phyloP scores from a whole-genome alignment of 257 asterid genomes.

The Mitragyna speciosa region DNA sequence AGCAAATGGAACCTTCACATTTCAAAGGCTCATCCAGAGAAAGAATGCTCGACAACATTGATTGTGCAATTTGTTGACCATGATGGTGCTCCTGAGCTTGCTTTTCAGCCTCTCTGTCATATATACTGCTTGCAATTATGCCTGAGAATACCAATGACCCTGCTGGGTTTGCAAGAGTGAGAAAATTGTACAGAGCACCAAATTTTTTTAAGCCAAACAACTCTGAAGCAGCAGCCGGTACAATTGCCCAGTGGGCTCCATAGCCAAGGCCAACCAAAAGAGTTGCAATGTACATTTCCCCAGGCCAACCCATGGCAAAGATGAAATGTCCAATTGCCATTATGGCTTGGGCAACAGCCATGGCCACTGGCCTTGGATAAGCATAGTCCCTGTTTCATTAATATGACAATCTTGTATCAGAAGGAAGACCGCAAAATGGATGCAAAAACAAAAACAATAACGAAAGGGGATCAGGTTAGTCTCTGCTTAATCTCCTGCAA shows the following conservation, averaged over 20 bases:
- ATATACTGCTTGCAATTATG: slow-evolving; percentile 47
- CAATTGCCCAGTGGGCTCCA: slow-evolving; percentile 97
- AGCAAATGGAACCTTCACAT: slow-evolving; percentile 77
- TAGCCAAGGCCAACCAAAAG: slow-evolving; percentile 93
- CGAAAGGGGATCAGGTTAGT: not conserved
- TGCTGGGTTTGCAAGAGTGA: slow-evolving; percentile 51
- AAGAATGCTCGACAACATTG: slow-evolving; percentile 45
- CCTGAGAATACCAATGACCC: slow-evolving; percentile 56
- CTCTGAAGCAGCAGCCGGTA: slow-evolving; percentile 91
- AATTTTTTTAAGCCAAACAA: slow-evolving; percentile 85
- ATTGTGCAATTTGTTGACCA: slow-evolving; percentile 24
- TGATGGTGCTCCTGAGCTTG: slow-evolving; percentile 48
- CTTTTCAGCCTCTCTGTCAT: slow-evolving; percentile 51
- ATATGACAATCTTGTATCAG: slow-evolving; percentile 18
- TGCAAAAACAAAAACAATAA: not conserved
- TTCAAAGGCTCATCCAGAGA: slow-evolving; percentile 49
- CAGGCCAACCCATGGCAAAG: slow-evolving; percentile 95
- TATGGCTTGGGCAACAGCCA: slow-evolving; percentile 73
- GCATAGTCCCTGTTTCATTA: slow-evolving; percentile 64
- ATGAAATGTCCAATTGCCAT: slow-evolving; percentile 83
- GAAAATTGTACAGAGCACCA: slow-evolving; percentile 57
- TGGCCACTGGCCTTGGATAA: slow-evolving; percentile 74
- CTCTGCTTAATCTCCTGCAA: not conserved
- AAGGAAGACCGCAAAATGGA: not conserved
- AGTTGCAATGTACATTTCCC: slow-evolving; percentile 80